Conservation (phyloP, 208 protist genomes). For the Leishmania arabica region DNA sequence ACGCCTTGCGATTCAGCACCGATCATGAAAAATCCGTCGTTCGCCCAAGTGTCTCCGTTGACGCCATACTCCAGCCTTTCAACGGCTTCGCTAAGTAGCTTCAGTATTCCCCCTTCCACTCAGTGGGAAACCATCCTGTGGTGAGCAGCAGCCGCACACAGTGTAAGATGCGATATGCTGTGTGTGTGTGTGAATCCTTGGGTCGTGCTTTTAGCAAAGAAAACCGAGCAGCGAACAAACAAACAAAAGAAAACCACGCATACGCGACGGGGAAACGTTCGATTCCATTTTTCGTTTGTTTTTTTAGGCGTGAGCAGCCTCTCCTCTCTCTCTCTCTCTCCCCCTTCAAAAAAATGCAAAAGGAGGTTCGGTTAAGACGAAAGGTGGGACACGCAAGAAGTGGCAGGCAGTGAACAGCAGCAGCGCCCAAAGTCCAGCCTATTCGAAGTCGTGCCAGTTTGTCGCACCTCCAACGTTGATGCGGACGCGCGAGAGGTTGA, state of each 20-base stretch:
- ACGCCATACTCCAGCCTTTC: conserved; percentile 3
- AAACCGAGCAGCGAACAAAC: not conserved
- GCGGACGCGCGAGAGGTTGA: not conserved
- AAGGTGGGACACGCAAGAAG: not conserved
- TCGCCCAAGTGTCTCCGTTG: not conserved
- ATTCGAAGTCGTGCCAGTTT: not conserved
- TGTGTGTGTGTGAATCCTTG: not conserved
- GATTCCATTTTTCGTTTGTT: not conserved
- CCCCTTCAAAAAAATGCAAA: not conserved
- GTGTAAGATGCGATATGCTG: not conserved
- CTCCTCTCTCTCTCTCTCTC: too few relatives aligned
- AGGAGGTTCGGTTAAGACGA: not conserved
- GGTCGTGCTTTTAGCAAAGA: not conserved
- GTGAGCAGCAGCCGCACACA: not conserved
- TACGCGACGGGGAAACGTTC: not conserved
- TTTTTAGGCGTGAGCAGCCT: not conserved
- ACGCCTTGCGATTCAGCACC: not conserved
- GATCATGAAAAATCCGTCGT: not conserved
- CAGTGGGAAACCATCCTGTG: not conserved
- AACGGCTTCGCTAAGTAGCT: conserved; percentile 8
- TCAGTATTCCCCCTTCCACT: not conserved
- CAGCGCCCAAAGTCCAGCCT: not conserved
- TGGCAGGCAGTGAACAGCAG: not conserved
- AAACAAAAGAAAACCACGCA: too few relatives aligned
- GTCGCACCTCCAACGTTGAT: not conserved